Percentiles rank a stretch among this genome's conserved stretches.
Conservation (phyloP, 1,284 basidiomycete species). For the Cystobasidium sp. region DNA sequence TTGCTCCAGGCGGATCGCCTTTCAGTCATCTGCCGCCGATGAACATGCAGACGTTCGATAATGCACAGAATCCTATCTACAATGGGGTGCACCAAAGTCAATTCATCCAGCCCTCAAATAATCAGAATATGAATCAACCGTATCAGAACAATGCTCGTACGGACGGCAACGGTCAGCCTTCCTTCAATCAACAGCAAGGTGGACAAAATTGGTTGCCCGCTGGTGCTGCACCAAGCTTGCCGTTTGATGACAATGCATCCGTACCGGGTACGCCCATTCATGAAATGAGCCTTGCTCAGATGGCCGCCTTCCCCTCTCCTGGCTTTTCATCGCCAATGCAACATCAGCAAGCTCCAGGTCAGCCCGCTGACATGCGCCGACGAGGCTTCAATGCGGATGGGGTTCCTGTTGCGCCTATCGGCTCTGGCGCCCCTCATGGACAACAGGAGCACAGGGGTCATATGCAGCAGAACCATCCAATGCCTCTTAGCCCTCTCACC, state of each 20-base stretch:
- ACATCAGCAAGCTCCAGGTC: neutral
- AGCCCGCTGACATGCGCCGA: conserved; percentile 16
- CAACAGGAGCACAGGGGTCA: neutral
- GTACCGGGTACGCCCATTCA: conserved; percentile 38
- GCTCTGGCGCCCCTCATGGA: conserved; percentile 28
- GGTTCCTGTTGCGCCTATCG: conserved; percentile 33
- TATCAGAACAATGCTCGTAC: too few relatives aligned
- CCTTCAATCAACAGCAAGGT: neutral
- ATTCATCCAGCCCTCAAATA: neutral
- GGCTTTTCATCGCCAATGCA: conserved; percentile 34
- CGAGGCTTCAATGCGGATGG: conserved; percentile 36
- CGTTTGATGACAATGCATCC: conserved; percentile 25
- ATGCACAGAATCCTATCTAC: conserved; percentile 49
- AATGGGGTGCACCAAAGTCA: conserved; percentile 8
- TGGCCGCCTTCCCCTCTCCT: conserved; percentile 40
- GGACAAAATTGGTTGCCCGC: conserved; percentile 33
- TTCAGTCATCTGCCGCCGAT: neutral
- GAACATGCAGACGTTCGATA: conserved; percentile 1
- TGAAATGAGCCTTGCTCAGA: conserved; percentile 24
- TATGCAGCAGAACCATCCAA: conserved; percentile 6
- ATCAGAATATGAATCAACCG: too few relatives aligned
- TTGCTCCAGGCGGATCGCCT: conserved; percentile 31
- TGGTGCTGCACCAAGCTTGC: neutral
- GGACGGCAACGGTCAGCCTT: neutral
- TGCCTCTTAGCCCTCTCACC: conserved; percentile 29